Conservation (phyloP, 305 asterid species). For the Fraxinus platypoda region DNA sequence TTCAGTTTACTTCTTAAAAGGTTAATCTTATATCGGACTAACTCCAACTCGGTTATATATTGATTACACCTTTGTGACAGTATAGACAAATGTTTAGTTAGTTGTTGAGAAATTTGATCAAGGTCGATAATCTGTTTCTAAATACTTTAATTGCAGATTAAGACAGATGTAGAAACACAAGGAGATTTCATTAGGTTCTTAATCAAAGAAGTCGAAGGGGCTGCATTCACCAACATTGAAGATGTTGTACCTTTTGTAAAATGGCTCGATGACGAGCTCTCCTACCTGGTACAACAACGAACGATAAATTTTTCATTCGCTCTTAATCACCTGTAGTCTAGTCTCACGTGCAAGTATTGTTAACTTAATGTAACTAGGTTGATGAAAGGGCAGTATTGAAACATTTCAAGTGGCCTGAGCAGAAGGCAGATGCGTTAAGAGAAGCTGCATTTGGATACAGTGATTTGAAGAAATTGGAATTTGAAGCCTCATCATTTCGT, state of each 20-base stretch:
- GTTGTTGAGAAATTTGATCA: background rate
- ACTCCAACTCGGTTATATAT: background rate
- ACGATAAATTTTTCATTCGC: background rate
- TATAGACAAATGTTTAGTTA: background rate
- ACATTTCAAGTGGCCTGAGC: constrained; percentile 96
- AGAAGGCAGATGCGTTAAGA: constrained; percentile 88
- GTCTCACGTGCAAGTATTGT: background rate
- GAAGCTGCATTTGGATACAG: constrained; percentile 97
- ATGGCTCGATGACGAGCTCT: constrained; percentile 99
- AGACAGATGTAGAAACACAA: constrained; percentile 90
- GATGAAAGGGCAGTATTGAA: constrained; percentile 98
- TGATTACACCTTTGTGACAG: background rate
- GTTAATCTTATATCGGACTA: background rate
- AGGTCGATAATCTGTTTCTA: constrained; percentile 7
- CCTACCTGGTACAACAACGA: constrained; percentile 59
- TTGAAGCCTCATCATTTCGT: constrained; percentile 64
- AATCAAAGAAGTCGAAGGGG: constrained; percentile 89
- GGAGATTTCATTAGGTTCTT: constrained; percentile 94
- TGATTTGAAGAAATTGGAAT: constrained; percentile 85
- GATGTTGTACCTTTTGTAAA: constrained; percentile 93
- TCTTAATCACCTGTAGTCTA: background rate
- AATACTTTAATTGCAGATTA: constrained; percentile 56
- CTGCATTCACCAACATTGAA: constrained; percentile 85
- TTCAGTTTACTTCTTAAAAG: no score
- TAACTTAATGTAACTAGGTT: constrained; percentile 43